Conservation (phyloP, 225 moss, liverwort and hornwort genomes). For the Climacium dendroides region DNA sequence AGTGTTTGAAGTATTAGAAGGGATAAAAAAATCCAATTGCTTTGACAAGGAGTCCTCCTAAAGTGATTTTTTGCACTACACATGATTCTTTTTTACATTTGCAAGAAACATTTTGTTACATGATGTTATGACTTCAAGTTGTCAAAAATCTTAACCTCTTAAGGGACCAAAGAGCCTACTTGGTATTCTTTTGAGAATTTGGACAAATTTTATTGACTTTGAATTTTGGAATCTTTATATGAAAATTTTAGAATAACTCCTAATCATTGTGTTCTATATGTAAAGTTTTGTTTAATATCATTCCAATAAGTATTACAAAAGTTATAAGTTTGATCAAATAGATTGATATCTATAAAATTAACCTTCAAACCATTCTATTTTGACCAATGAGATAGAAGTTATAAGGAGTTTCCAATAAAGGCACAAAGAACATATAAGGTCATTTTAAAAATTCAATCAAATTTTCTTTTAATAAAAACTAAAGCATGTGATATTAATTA, state of each 20-base stretch:
- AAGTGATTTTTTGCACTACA: neutral
- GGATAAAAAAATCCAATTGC: no score
- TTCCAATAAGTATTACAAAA: neutral
- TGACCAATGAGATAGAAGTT: neutral
- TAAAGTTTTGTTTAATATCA: neutral
- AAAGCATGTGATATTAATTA: neutral
- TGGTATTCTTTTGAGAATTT: neutral
- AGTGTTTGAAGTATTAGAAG: neutral
- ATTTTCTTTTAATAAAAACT: no score
- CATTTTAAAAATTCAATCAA: no score
- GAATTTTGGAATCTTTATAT: neutral
- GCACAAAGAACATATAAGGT: neutral
- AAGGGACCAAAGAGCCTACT: fast-evolving
- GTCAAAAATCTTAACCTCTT: neutral
- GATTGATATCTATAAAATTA: neutral
- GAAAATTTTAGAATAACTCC: neutral
- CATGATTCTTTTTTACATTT: neutral
- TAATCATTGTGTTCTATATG: neutral
- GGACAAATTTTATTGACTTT: neutral
- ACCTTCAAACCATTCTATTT: no score
- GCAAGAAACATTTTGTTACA: neutral
- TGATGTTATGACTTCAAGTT: fast-evolving
- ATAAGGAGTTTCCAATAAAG: neutral
- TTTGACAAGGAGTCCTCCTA: fast-evolving
- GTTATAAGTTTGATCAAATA: neutral